Conservation (phyloP, 139 green algal genomes). For the Chlamydomonas incerta region DNA sequence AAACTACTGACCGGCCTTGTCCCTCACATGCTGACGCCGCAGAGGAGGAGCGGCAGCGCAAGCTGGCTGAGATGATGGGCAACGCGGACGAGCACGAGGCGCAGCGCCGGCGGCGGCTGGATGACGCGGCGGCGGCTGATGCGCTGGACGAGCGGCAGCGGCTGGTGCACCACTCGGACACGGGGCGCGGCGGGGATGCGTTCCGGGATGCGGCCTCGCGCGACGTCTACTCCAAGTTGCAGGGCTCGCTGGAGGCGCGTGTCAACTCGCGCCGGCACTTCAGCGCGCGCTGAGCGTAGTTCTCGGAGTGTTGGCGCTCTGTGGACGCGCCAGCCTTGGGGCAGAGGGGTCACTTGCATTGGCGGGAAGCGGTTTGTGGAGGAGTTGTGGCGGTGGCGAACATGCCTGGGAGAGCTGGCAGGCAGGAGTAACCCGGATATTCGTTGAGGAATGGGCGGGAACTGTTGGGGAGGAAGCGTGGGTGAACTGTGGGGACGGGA, state of each 20-base stretch:
- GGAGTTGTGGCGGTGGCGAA: no score
- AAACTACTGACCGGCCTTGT: no score
- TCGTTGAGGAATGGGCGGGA: no score
- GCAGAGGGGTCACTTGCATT: no score
- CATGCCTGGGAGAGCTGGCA: no score
- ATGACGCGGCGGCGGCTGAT: constrained; percentile 50
- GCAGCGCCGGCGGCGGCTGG: constrained; percentile 65
- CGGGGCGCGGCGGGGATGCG: constrained; percentile 53
- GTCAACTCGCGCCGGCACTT: constrained; percentile 67
- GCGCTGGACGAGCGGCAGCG: constrained; percentile 6
- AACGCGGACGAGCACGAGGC: constrained; percentile 84
- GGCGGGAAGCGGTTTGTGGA: no score
- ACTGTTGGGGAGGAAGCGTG: no score
- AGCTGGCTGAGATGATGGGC: constrained; percentile 88
- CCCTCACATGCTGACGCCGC: no score
- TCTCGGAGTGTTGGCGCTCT: no score
- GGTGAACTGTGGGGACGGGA: no score
- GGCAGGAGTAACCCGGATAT: no score
- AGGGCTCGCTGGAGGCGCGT: constrained; percentile 52
- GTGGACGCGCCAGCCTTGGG: no score
- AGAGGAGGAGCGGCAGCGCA: constrained; percentile 80
- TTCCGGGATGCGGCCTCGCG: constrained; percentile 54
- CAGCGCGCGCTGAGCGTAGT: constrained; percentile 19
- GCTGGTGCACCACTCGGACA: constrained; percentile 31
- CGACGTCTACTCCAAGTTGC: constrained; percentile 59